Conservation (phyloP, 768 basidiomycete species). For the Imleria badia region DNA sequence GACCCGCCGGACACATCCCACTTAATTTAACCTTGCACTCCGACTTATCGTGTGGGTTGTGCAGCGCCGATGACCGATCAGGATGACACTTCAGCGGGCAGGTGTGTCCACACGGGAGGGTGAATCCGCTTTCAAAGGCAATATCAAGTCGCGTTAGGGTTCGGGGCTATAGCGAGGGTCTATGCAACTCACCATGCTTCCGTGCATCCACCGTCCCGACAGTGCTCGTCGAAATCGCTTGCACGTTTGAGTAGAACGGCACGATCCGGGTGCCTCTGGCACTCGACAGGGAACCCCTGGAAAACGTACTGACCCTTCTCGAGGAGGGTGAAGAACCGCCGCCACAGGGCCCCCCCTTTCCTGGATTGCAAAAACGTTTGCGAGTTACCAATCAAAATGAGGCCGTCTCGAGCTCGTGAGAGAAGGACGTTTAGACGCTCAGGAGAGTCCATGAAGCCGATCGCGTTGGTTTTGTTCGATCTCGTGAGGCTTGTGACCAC, state of each 20-base stretch:
- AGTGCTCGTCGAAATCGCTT: slow-evolving; percentile 49
- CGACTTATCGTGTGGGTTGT: slow-evolving; percentile 29
- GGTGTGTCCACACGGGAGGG: slow-evolving; percentile 34
- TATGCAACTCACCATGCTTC: slow-evolving; percentile 50
- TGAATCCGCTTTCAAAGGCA: slow-evolving; percentile 1
- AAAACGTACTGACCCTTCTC: slow-evolving; percentile 9
- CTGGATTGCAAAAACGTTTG: slow-evolving; percentile 47
- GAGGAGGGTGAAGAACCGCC: slow-evolving; percentile 9
- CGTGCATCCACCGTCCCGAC: slow-evolving; percentile 63
- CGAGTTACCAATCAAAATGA: slow-evolving; percentile 66
- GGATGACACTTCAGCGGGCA: slow-evolving; percentile 66
- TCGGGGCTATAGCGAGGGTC: no score
- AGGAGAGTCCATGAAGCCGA: slow-evolving; percentile 70
- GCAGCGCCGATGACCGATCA: slow-evolving; percentile 38
- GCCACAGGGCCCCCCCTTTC: slow-evolving; percentile 17
- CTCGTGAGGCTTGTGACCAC: slow-evolving; percentile 60
- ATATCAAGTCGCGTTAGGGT: not conserved
- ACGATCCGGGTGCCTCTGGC: slow-evolving; percentile 50
- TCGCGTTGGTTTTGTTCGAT: slow-evolving; percentile 54
- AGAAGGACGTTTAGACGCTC: slow-evolving; percentile 71
- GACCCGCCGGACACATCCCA: slow-evolving; percentile 39
- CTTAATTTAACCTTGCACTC: slow-evolving; percentile 39
- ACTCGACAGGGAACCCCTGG: slow-evolving; percentile 50
- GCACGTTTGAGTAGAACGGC: slow-evolving; percentile 39
- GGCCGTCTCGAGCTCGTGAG: slow-evolving; percentile 61